Evolutionary conservation across 225 moss, liverwort and hornwort species (phyloP), one percentile per base, ranked within the genome.

Genomic region (Physcomitrellopsis africana): DNA sequence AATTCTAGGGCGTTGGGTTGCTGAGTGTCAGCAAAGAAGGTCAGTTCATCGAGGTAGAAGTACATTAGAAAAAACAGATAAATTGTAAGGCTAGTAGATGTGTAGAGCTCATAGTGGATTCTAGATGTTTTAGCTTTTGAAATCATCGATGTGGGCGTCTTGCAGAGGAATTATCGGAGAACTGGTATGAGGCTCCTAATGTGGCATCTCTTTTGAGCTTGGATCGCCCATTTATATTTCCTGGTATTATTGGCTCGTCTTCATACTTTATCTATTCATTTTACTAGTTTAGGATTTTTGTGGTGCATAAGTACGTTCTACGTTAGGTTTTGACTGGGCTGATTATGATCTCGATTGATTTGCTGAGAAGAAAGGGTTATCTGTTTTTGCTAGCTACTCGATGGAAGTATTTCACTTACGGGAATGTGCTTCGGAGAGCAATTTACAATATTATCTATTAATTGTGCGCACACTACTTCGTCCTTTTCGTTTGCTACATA

Each of bases 171-270:
- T 89, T 99, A 26, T 82, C 93, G 26, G 99, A 93, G 76, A 86
- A 91, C 64, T 99, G 99, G 95, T 74, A 82, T 44, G 92, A 95
- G 69, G 93, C 93, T 70, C 85, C 93, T 29, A 89, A 89, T 65
- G 85, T 88, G 32, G 78, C 85, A 51, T 90, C 99, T 24, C 86
- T 99, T 62, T 61, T 78, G 77, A 84, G 83, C 68, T 70, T 95
- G 73, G 95, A 99, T 70, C 93, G 99, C 37, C 90, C 90, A 42
- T 99, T 99, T 76, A 86, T 99, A 82, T 99, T 99, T 77, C 99
- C 95, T 18, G 99, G 99, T 99, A 49, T 69, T 63, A 59, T 76
- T 15, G 54, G 62, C 9, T 75, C 68, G 29, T 51, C 24, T 73
- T 65, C 14, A n/a, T 42, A 5, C n/a, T 42, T 37, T 37, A 20